Percentiles rank a stretch among this genome's conserved stretches.
These are phyloP conservation scores for Globisporangium nagaii DNA, from an alignment of 352 stramenopile genomes.

Conservation along the genomic window DNA sequence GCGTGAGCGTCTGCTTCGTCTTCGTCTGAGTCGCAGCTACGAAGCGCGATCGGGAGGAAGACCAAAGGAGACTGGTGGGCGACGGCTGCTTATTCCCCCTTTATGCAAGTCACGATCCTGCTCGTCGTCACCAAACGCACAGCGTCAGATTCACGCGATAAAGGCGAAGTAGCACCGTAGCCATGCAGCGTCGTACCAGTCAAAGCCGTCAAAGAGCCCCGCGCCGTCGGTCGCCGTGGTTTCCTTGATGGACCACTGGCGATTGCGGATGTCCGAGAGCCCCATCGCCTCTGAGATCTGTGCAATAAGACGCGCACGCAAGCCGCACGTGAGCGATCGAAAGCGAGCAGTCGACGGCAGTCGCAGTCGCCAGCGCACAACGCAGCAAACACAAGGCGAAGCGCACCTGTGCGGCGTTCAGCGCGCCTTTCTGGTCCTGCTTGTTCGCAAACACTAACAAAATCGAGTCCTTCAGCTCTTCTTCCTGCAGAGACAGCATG, in stretches of 20 bases:
- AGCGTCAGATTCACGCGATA: background rate
- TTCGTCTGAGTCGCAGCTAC: too few relatives aligned
- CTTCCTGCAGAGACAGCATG: constrained; percentile 69
- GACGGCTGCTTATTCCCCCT: constrained; percentile 54
- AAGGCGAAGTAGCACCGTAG: too few relatives aligned
- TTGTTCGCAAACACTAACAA: constrained; percentile 99
- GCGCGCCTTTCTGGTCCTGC: constrained; percentile 96
- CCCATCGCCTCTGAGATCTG: constrained; percentile 98
- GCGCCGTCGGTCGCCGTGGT: constrained; percentile 97
- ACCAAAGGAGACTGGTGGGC: background rate
- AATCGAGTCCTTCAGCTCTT: constrained; percentile 98
- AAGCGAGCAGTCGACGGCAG: background rate
- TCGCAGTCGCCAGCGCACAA: background rate
- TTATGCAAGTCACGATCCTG: constrained; percentile 89
- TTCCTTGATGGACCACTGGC: constrained; percentile 99
- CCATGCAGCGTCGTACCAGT: constrained; percentile 81
- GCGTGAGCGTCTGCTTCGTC: too few relatives aligned
- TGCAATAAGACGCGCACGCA: background rate
- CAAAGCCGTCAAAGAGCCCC: constrained; percentile 99
- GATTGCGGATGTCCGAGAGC: constrained; percentile 96
- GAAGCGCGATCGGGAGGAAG: background rate
- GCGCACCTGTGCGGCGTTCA: constrained; percentile 80
- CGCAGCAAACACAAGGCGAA: background rate
- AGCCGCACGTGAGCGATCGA: background rate
- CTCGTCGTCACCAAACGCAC: background rate